Percentiles rank a stretch among this genome's conserved stretches.
These are phyloP conservation scores for Beauveria australis DNA, from an alignment of 2,329 filamentous ascomycete species.

Conservation along the genomic window DNA sequence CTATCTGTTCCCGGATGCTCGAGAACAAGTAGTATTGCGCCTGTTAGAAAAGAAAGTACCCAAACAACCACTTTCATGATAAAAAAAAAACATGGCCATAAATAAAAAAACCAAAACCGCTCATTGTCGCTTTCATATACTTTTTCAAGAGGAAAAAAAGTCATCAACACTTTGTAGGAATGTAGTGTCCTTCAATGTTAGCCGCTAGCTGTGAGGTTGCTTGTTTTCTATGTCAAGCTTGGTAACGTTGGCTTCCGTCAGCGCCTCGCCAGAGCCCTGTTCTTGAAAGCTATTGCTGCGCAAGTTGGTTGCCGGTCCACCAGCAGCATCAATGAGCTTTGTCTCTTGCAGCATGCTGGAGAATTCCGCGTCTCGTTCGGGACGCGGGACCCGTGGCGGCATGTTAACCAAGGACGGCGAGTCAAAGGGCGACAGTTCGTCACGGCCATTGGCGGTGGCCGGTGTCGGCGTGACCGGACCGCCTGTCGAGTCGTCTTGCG, in stretches of 20 bases:
- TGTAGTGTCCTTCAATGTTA: not conserved
- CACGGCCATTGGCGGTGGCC: constrained; percentile 27
- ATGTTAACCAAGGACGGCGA: constrained; percentile 23
- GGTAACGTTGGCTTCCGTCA: constrained; percentile 48
- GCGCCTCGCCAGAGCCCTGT: constrained; percentile 29
- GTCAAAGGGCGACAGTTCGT: constrained; percentile 36
- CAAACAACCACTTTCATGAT: not conserved
- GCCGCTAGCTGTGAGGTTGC: constrained; percentile 1
- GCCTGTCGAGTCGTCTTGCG: constrained; percentile 19
- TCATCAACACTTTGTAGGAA: not conserved
- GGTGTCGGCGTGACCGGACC: constrained; percentile 34
- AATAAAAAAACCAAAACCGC: not conserved
- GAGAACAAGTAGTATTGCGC: not conserved
- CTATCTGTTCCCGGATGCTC: not conserved
- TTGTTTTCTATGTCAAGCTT: constrained; percentile 32
- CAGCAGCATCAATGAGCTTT: constrained; percentile 39
- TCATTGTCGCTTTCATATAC: not conserved
- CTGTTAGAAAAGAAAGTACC: not conserved
- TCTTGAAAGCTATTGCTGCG: constrained; percentile 28
- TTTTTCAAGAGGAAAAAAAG: not conserved
- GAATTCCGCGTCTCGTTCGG: constrained; percentile 32
- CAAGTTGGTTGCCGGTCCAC: constrained; percentile 24
- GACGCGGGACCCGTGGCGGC: constrained; percentile 24
- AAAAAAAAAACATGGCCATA: not conserved
- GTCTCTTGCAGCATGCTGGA: constrained; percentile 37